phyloP scores from a whole-genome alignment of 139 green algal species.

The Astrephomene gubernaculifera region DNA sequence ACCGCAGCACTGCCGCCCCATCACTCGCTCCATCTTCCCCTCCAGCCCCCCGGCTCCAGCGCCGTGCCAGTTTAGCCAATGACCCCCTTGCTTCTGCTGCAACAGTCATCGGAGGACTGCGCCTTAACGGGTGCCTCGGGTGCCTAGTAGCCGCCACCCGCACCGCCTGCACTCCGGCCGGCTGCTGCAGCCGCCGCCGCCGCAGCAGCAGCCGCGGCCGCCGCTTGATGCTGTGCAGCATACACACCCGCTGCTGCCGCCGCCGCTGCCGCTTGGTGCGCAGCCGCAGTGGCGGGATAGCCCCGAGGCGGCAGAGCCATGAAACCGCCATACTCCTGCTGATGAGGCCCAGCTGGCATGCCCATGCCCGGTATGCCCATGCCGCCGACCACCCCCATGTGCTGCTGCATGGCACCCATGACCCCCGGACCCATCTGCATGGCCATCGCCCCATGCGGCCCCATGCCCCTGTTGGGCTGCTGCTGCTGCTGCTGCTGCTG shows the following conservation, averaged over 20 bases:
- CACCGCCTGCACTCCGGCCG: too few species aligned
- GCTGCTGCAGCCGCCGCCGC: too few species aligned
- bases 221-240: too few species aligned
- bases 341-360: background rate
- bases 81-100: too few species aligned
- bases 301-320: slow-evolving; percentile 2
- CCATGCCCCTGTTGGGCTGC: background rate
- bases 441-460: background rate
- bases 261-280: background rate
- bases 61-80: too few species aligned
- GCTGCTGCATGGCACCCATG: background rate
- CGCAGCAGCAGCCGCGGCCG: too few species aligned
- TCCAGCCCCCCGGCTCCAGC: too few species aligned
- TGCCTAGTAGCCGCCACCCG: too few species aligned
- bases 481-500: background rate
- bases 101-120: too few species aligned
- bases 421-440: background rate
- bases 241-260: slow-evolving; percentile 1
- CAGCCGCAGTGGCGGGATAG: background rate
- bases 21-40: too few species aligned
- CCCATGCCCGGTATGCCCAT: background rate
- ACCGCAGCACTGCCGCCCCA: too few species aligned
- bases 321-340: background rate
- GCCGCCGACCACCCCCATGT: background rate
- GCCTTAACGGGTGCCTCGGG: too few species aligned